A percentile compares a stretch with the other conserved stretches of the same genome.
phyloP scores from a whole-genome alignment of 257 asterid genomes.

The Forsythia suspensa region DNA sequence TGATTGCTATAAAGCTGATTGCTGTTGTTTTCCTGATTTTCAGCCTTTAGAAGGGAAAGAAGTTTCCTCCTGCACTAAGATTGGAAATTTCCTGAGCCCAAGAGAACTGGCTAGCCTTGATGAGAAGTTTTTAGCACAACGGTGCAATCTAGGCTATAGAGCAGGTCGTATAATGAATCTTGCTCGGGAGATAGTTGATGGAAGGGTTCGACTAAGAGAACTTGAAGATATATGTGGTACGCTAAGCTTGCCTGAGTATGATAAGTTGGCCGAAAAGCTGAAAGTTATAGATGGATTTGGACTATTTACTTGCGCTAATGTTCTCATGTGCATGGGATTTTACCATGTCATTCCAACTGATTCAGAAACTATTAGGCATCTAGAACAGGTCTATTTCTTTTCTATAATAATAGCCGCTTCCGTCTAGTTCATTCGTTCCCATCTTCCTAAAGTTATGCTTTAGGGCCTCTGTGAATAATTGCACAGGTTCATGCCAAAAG shows the following conservation, averaged over 20 bases:
- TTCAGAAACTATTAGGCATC: slow-evolving; percentile 88
- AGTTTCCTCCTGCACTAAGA: slow-evolving; percentile 6
- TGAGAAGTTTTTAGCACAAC: slow-evolving; percentile 50
- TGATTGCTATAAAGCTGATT: neutral
- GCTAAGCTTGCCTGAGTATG: slow-evolving; percentile 43
- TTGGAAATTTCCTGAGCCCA: slow-evolving; percentile 78
- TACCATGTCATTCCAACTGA: slow-evolving; percentile 85
- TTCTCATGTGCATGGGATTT: slow-evolving; percentile 85
- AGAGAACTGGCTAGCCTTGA: slow-evolving; percentile 62
- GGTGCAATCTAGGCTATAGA: slow-evolving; percentile 80
- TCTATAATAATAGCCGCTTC: neutral
- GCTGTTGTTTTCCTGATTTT: slow-evolving; percentile 14
- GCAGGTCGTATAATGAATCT: slow-evolving; percentile 73
- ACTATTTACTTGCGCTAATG: slow-evolving; percentile 81
- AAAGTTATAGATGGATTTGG: slow-evolving; percentile 75
- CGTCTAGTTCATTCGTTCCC: neutral
- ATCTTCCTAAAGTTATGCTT: neutral
- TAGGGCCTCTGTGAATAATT: neutral
- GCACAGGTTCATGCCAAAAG: slow-evolving; percentile 64
- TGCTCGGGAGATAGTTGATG: slow-evolving; percentile 60
- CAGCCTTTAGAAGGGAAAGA: slow-evolving; percentile 21
- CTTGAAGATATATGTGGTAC: slow-evolving; percentile 44
- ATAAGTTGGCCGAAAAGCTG: slow-evolving; percentile 56
- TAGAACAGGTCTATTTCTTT: slow-evolving; percentile 56
- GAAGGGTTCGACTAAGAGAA: slow-evolving; percentile 51